Evolutionary conservation across 805 yeast genomes (phyloP), one percentile per base, ranked within the genome.

Genomic region (Barnettozyma sucrosica): DNA sequence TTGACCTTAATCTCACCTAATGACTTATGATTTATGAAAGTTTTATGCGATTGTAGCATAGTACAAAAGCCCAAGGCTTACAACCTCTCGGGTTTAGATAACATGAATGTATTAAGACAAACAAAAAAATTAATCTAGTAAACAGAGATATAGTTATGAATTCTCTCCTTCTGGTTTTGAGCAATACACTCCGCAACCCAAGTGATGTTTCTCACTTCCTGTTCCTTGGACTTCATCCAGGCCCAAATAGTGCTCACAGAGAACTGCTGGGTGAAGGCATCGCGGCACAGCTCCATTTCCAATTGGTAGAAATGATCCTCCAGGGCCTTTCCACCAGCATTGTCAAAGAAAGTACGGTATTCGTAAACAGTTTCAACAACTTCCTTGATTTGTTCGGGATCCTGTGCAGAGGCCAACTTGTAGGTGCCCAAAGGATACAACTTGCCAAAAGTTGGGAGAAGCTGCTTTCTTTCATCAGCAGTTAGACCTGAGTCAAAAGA

Each of bases 171-270:
- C 75, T 93, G 99, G 65, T 89, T 90, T 68, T 95, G 99, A 28
- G 98, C 97, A 71, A 93, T 93, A 74, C 99, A 93, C 71, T 93
- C 99, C 43, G 98, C 96, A 48, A 93, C 92, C 99, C 99, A 93
- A n/a, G 98, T 89, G 55, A 93, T 85, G 66, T 93, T 93, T 68
- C 99, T 80, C 50, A 95, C 81, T 68, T 93, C 99, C 69, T 95
- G 99, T 68, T 93, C 99, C 62, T 85, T 86, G 16, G 96, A 84
- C 68, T 89, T 85, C 63, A 95, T 78, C 95, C 97, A 93, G 7
- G 97, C 96, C 93, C 97, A 93, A 48, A 93, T 75, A 2, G 96
- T 85, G 34, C 89, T 78, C 58, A 85, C 78, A 16, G 97, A 81
- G 67, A 93, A 93, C 67, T 92, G 98, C 69, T 93, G 99, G 30